Conservation (phyloP, 345 rosid genomes). For the Corchorus capsularis region DNA sequence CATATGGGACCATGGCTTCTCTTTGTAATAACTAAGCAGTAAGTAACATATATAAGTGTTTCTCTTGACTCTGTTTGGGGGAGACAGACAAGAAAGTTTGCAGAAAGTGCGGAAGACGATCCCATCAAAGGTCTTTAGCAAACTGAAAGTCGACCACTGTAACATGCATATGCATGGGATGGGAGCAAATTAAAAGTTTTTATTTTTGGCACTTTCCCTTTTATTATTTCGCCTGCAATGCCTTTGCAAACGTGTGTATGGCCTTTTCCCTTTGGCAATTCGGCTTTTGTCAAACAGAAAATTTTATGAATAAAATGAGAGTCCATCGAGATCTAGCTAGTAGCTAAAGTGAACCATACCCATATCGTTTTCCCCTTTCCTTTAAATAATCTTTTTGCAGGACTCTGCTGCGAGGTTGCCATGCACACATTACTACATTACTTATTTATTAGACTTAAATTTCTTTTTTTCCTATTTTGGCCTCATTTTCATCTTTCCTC, state of each 20-base stretch:
- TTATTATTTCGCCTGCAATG: not conserved
- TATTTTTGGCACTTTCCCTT: not conserved
- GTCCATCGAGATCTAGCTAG: not conserved
- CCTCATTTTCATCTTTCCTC: not conserved
- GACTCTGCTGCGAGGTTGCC: not conserved
- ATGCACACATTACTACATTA: not conserved
- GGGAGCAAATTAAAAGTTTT: not conserved
- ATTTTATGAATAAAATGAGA: not conserved
- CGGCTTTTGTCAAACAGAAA: not conserved
- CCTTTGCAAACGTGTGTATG: not conserved
- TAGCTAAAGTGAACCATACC: not conserved
- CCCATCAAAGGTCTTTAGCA: slow-evolving; percentile 16
- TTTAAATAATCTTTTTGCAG: not conserved
- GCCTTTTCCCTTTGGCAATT: not conserved
- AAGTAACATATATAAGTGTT: not conserved
- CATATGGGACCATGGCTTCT: slow-evolving; percentile 8
- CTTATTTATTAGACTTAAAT: not conserved
- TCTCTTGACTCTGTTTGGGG: not conserved
- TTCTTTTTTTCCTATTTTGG: not conserved
- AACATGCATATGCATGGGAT: no score
- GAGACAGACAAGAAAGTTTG: not conserved
- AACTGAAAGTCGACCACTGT: not conserved
- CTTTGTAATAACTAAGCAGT: not conserved
- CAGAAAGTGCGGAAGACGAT: not conserved
- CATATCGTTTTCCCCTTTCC: not conserved